These are phyloP conservation scores for Pelargonium australe DNA, from an alignment of 441 rosid species.

Conservation along the genomic window DNA sequence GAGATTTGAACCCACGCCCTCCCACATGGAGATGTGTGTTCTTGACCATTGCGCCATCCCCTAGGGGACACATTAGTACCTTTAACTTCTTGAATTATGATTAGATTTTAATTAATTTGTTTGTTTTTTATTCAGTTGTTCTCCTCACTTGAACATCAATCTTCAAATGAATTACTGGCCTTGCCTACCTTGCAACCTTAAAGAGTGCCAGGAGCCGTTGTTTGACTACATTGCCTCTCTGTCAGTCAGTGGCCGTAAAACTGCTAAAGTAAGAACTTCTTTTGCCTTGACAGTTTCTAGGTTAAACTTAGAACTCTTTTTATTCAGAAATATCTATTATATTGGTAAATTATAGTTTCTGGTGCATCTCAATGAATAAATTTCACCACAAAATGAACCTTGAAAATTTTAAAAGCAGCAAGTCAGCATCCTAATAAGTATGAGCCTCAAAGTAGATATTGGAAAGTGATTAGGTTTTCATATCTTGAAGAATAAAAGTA, in stretches of 20 bases:
- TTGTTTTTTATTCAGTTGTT: constrained; percentile 42
- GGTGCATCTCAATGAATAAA: neutral
- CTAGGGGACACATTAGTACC: too few species aligned
- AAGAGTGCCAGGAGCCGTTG: constrained; percentile 82
- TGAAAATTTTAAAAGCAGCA: neutral
- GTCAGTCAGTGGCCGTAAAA: constrained; percentile 68
- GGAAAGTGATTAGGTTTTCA: neutral
- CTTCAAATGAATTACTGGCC: constrained; percentile 99
- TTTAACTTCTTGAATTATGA: too few species aligned
- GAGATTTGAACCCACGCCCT: too few species aligned
- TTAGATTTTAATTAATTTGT: constrained; percentile 6
- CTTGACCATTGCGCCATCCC: too few species aligned
- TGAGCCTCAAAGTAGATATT: neutral
- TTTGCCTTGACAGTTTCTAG: too few species aligned
- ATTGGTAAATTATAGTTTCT: neutral
- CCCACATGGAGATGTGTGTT: too few species aligned
- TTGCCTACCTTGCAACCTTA: constrained; percentile 69
- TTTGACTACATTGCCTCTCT: constrained; percentile 62
- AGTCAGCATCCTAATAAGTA: neutral
- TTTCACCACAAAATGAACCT: neutral
- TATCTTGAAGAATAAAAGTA: neutral
- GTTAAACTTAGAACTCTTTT: too few species aligned
- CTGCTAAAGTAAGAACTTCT: constrained; percentile 50
- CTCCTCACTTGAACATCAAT: constrained; percentile 84
- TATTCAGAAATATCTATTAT: too few species aligned